These are phyloP conservation scores for Tulasnella sp. DNA, from an alignment of 768 basidiomycete species.

Conservation along the genomic window DNA sequence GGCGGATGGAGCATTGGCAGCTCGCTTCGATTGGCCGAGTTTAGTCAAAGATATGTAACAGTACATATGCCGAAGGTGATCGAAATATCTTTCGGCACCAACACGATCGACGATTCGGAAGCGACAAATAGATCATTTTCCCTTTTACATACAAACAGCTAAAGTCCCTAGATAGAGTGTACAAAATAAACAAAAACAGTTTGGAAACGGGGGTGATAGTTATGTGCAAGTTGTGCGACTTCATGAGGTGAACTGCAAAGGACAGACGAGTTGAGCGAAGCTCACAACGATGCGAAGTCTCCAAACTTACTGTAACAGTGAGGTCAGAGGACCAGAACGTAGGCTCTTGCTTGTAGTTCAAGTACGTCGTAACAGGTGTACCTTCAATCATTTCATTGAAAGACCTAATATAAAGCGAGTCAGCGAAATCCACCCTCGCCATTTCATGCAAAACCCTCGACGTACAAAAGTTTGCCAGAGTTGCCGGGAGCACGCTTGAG, in stretches of 20 bases:
- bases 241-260: background rate
- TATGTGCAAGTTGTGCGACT: background rate
- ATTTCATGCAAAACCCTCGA: background rate
- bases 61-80: too few relatives aligned
- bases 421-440: too few relatives aligned
- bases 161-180: background rate
- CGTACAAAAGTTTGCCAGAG: conserved; percentile 52
- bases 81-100: too few relatives aligned
- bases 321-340: conserved; percentile 2
- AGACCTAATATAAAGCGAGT: background rate
- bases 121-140: background rate
- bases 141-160: background rate
- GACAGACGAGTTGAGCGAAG: background rate
- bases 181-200: background rate
- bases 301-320: background rate
- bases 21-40: too few relatives aligned
- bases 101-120: background rate
- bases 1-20: too few relatives aligned
- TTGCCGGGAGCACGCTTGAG: conserved; percentile 63
- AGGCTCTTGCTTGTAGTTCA: background rate
- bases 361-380: background rate
- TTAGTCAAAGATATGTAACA: too few relatives aligned
- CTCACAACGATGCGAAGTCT: background rate
- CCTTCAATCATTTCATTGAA: background rate
- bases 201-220: background rate